Percentiles rank a stretch among this genome's conserved stretches.
Conservation (phyloP, 345 rosid genomes). For the Hibiscus trionum region DNA sequence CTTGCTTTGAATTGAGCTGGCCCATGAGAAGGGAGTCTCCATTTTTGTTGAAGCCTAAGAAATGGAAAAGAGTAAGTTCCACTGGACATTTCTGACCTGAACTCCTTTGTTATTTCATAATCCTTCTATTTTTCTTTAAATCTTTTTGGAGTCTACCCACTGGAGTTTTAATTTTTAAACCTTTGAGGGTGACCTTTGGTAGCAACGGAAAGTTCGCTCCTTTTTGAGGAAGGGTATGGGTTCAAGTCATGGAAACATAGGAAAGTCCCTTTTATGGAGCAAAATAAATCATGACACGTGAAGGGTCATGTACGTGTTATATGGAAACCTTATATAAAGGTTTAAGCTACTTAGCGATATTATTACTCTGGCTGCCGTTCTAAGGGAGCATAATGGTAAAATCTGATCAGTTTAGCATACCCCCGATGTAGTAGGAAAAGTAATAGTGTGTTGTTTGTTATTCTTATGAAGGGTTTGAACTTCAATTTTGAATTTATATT, state of each 20-base stretch:
- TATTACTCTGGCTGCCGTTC: neutral
- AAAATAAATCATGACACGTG: neutral
- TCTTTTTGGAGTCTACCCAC: neutral
- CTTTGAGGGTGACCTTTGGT: neutral
- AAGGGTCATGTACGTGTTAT: neutral
- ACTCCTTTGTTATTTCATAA: neutral
- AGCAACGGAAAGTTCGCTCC: neutral
- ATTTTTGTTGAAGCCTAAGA: constrained; percentile 47
- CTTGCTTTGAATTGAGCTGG: constrained; percentile 87
- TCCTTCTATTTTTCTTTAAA: neutral
- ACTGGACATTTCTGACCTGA: constrained; percentile 1
- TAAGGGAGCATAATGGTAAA: neutral
- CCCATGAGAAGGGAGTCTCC: constrained; percentile 56
- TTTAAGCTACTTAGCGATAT: neutral
- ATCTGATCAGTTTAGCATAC: neutral
- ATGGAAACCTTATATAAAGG: neutral
- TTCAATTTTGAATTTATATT: neutral
- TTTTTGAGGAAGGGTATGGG: neutral
- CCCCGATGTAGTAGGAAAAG: neutral
- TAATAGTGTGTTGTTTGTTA: neutral
- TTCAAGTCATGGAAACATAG: neutral
- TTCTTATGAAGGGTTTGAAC: neutral
- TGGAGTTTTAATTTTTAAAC: neutral
- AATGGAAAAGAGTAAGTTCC: constrained; percentile 69
- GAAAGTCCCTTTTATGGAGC: neutral